Percentiles rank a stretch among this genome's conserved stretches.
phyloP scores from a whole-genome alignment of 495 filamentous ascomycete species.

The Penicillium malachiteum region DNA sequence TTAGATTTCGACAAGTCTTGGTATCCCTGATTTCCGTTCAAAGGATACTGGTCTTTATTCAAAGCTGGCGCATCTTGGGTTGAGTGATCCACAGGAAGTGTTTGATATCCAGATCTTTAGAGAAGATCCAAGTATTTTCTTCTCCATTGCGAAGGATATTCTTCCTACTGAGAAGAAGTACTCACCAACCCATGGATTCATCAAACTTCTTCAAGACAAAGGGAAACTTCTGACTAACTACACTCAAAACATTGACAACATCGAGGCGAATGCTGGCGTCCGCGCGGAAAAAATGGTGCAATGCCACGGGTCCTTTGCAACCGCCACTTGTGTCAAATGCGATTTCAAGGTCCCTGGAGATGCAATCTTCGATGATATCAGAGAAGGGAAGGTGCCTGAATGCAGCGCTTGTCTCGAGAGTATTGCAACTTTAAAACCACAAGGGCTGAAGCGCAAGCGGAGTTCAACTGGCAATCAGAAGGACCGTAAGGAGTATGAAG shows the following conservation, averaged over 20 bases:
- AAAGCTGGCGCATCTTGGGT: slow-evolving; percentile 70
- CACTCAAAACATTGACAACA: slow-evolving; percentile 98
- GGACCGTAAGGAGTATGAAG: slow-evolving; percentile 54
- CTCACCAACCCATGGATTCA: slow-evolving; percentile 93
- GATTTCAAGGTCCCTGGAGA: slow-evolving; percentile 70
- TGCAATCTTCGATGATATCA: slow-evolving; percentile 75
- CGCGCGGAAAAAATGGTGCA: slow-evolving; percentile 82
- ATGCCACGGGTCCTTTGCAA: slow-evolving; percentile 94
- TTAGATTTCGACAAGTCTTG: slow-evolving; percentile 71
- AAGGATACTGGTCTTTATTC: slow-evolving; percentile 67
- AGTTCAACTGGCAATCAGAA: slow-evolving; percentile 58
- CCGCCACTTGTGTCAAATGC: slow-evolving; percentile 86
- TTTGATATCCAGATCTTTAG: slow-evolving; percentile 87
- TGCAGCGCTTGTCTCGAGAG: slow-evolving; percentile 44
- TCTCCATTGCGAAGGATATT: slow-evolving; percentile 87
- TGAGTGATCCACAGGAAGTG: slow-evolving; percentile 88
- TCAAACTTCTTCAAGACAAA: slow-evolving; percentile 88
- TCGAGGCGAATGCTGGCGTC: slow-evolving; percentile 87
- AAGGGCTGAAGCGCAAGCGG: slow-evolving; percentile 73
- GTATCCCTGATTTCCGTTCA: slow-evolving; percentile 69
- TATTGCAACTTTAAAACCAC: slow-evolving; percentile 38
- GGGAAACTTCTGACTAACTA: slow-evolving; percentile 93
- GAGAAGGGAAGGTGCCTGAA: slow-evolving; percentile 64
- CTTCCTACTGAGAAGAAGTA: slow-evolving; percentile 70
- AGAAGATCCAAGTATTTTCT: slow-evolving; percentile 88